Percentiles rank a stretch among this genome's conserved stretches.
Conservation (phyloP, 176 grass and related monocot species). For the sorghum (Sorghum bicolor) region Sorghum_bicolor_NCBIv3 NC_012875.2:30292001-30292500, state of each 20-base stretch:
- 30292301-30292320: neutral
- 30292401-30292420: slow-evolving; percentile 95
- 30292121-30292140: neutral
- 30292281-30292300: neutral
- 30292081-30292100: neutral
- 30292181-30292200: neutral
- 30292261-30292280: neutral
- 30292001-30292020: neutral
- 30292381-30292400: slow-evolving; percentile 77
- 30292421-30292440: slow-evolving; percentile 95
- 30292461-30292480: slow-evolving; percentile 12
- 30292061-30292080: neutral
- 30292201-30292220: neutral
- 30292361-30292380: slow-evolving; percentile 88
- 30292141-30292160: neutral
- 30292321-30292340: neutral
- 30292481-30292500: neutral
- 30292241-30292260: neutral
- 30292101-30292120: neutral
- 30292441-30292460: slow-evolving; percentile 53
- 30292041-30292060: neutral
- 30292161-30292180: neutral
- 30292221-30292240: neutral
- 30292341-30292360: slow-evolving; percentile 78
- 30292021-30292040: neutral